A percentile compares a stretch with the other conserved stretches of the same genome.
Evolutionary conservation across 2,329 filamentous ascomycete species (phyloP).

Genomic region (Botrytis tulipae): DNA sequence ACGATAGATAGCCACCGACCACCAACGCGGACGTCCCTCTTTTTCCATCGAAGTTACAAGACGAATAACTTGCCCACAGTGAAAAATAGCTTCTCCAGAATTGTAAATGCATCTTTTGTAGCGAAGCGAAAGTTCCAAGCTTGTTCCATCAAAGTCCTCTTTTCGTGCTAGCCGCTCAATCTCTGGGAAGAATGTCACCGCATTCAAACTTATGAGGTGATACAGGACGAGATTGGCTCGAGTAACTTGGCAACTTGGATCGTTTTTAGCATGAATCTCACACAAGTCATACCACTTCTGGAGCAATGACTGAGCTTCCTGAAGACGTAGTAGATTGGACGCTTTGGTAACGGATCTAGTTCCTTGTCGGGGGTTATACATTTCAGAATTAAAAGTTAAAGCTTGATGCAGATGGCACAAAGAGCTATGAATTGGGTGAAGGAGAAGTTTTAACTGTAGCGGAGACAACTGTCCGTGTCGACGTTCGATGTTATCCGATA

Average conservation of each 20-base stretch:
- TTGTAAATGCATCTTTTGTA: constrained; percentile 64
- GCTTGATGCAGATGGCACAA: constrained; percentile 65
- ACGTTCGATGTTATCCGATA: constrained; percentile 59
- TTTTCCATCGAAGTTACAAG: constrained; percentile 59
- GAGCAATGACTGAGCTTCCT: constrained; percentile 63
- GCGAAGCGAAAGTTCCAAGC: constrained; percentile 51
- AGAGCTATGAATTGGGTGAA: constrained; percentile 66
- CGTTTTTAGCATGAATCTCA: constrained; percentile 52
- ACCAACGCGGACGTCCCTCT: constrained; percentile 65
- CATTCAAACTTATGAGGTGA: constrained; percentile 68
- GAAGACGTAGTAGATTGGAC: constrained; percentile 58
- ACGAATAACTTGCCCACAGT: constrained; percentile 65
- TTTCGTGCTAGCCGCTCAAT: constrained; percentile 65
- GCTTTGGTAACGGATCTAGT: constrained; percentile 54
- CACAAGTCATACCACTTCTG: constrained; percentile 68
- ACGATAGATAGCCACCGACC: constrained; percentile 69
- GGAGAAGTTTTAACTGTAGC: constrained; percentile 62
- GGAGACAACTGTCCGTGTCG: constrained; percentile 47
- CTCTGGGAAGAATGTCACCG: constrained; percentile 64
- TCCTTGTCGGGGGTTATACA: constrained; percentile 45
- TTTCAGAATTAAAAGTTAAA: constrained; percentile 62
- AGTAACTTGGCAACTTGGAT: constrained; percentile 58
- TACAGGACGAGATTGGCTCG: constrained; percentile 67
- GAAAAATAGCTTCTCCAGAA: constrained; percentile 62
- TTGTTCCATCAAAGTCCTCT: constrained; percentile 54